Percentiles rank a stretch among this genome's conserved stretches.
Evolutionary conservation across 345 rosid species (phyloP).

Genomic region (Orychophragmus violaceus): DNA sequence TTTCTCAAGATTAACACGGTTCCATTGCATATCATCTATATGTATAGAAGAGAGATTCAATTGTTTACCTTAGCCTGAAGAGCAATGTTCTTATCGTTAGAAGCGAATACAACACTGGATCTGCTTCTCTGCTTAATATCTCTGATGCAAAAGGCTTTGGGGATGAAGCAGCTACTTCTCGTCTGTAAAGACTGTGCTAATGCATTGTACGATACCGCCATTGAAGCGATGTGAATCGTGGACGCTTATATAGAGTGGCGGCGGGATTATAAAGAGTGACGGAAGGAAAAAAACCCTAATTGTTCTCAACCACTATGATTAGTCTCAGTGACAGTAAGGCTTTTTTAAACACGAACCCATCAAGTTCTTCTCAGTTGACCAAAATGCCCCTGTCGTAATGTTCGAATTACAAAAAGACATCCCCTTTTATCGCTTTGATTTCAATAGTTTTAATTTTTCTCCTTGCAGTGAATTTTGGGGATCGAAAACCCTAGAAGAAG

Average conservation of each 20-base stretch:
- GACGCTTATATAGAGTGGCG: constrained; percentile 2
- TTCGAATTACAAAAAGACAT: not conserved
- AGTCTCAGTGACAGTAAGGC: not conserved
- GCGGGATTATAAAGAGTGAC: not conserved
- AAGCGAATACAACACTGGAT: constrained; percentile 21
- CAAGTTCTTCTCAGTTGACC: not conserved
- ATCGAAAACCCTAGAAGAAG: constrained; percentile 6
- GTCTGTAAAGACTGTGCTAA: constrained; percentile 2
- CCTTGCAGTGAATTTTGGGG: not conserved
- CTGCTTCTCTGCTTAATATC: constrained; percentile 12
- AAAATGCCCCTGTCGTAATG: not conserved
- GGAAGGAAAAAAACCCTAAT: constrained; percentile 20
- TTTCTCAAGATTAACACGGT: too few species aligned
- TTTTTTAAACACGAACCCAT: constrained; percentile 17
- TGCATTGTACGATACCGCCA: constrained; percentile 18
- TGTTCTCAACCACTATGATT: not conserved
- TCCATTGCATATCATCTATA: not conserved
- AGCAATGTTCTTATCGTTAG: constrained; percentile 21
- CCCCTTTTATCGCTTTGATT: not conserved
- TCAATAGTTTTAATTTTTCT: too few species aligned
- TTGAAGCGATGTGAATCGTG: not conserved
- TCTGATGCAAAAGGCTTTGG: constrained; percentile 1
- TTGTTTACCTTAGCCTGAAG: constrained; percentile 18
- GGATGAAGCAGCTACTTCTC: constrained; percentile 15
- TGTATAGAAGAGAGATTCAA: not conserved